Evolutionary conservation across 805 yeast genomes (phyloP).

Genomic region (Ascoidea tarda): DNA sequence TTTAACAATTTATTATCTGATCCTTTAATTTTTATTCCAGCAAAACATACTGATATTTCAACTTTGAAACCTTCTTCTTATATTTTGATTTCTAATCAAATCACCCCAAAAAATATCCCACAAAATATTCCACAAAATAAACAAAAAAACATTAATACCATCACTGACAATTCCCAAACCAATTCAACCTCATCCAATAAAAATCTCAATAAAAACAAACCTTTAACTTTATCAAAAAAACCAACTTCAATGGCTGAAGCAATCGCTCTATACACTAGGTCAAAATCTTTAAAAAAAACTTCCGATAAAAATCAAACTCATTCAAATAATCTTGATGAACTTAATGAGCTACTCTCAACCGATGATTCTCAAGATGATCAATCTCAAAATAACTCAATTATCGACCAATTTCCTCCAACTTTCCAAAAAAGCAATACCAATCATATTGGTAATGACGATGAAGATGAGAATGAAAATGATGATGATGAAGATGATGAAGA

Average conservation of each 20-base stretch:
- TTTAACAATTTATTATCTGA: conserved; percentile 7
- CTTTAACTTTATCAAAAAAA: not conserved
- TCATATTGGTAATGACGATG: not conserved
- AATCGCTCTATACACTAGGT: conserved; percentile 42
- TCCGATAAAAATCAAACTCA: too few relatives aligned
- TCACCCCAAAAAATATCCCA: not conserved
- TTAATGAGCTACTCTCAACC: too few relatives aligned
- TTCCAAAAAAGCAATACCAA: not conserved
- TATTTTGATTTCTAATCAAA: conserved; percentile 1
- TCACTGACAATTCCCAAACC: not conserved
- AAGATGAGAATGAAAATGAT: conserved; percentile 9
- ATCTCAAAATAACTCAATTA: conserved; percentile 2
- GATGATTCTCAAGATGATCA: not conserved
- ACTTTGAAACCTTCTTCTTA: conserved; percentile 8
- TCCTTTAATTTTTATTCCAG: conserved; percentile 4
- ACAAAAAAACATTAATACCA: not conserved
- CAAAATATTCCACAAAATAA: not conserved
- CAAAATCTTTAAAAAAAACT: conserved; percentile 34
- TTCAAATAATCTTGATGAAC: too few relatives aligned
- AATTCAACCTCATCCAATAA: not conserved
- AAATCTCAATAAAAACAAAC: not conserved
- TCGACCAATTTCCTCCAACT: conserved; percentile 9
- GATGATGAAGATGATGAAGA: conserved; percentile 22
- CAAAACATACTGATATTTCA: conserved; percentile 5
- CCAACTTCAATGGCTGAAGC: conserved; percentile 41